Conservation (phyloP, 176 grass and related monocot genomes). For the Aegilops umbellulata region DNA sequence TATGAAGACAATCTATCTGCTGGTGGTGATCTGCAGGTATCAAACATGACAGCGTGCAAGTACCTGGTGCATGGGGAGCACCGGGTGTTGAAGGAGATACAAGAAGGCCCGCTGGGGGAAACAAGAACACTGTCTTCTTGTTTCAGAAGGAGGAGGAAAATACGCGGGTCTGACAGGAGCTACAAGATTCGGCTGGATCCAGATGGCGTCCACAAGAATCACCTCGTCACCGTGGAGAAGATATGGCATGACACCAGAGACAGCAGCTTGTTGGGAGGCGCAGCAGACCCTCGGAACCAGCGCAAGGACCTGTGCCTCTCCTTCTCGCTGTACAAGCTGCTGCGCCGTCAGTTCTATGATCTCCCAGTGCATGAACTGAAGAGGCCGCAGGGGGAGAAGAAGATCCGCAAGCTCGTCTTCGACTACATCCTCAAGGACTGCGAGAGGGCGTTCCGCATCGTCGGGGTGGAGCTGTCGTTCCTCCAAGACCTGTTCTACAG, state of each 20-base stretch:
- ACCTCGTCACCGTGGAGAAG: conserved; percentile 22
- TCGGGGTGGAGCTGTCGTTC: conserved; percentile 23
- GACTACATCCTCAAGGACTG: background rate
- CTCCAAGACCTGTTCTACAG: conserved; percentile 29
- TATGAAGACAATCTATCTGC: background rate
- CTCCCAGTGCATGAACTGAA: conserved; percentile 13
- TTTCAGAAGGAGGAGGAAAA: background rate
- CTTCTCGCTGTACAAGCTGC: conserved; percentile 32
- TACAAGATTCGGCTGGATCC: background rate
- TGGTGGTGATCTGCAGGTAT: background rate
- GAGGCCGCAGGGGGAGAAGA: background rate
- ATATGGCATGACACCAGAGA: background rate
- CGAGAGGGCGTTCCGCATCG: conserved; percentile 20
- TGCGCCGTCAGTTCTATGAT: conserved; percentile 24
- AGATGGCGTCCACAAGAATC: background rate
- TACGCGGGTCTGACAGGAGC: background rate
- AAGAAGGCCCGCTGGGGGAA: background rate
- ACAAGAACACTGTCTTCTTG: background rate
- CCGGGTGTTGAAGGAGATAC: background rate
- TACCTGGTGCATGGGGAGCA: conserved; percentile 39
- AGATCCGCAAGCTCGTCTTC: conserved; percentile 13
- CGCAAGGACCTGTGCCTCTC: conserved; percentile 35
- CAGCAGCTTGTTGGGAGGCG: background rate
- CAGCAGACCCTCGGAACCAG: background rate
- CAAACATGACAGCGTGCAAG: conserved; percentile 3